Evolutionary conservation across 2,329 filamentous ascomycete species (phyloP).

Genomic region (Phyllachora maydis): DNA sequence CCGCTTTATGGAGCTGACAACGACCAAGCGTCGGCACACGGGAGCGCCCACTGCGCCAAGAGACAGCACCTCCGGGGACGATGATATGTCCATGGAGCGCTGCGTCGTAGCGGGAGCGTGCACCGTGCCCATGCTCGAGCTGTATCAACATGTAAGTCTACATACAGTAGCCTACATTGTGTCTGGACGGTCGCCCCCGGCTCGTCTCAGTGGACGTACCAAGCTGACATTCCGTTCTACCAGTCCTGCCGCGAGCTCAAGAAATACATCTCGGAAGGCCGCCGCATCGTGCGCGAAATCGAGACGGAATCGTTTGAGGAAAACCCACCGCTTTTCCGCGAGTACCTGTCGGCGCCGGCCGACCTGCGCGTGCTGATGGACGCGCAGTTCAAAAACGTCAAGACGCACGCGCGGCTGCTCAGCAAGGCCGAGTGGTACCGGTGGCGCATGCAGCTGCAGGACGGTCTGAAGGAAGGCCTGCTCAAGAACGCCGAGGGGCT

Average conservation of each 20-base stretch:
- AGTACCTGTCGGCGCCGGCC: slow-evolving; percentile 71
- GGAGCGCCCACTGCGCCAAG: slow-evolving; percentile 34
- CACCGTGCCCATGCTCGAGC: slow-evolving; percentile 77
- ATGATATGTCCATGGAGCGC: slow-evolving; percentile 44
- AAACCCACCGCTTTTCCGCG: slow-evolving; percentile 76
- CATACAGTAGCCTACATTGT: background rate
- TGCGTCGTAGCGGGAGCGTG: slow-evolving; percentile 80
- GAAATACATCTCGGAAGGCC: slow-evolving; percentile 86
- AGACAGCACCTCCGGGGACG: slow-evolving; percentile 20
- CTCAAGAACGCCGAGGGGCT: slow-evolving; percentile 58
- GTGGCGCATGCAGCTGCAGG: slow-evolving; percentile 78
- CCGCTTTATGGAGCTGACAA: slow-evolving; percentile 96
- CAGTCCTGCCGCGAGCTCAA: slow-evolving; percentile 79
- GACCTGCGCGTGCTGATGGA: slow-evolving; percentile 80
- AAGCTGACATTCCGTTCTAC: background rate
- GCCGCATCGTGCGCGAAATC: slow-evolving; percentile 75
- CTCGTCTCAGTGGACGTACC: too few relatives aligned
- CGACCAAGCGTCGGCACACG: slow-evolving; percentile 79
- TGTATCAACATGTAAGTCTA: slow-evolving; percentile 69
- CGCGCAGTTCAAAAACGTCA: slow-evolving; percentile 93
- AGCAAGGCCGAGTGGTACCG: slow-evolving; percentile 98
- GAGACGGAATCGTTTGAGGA: slow-evolving; percentile 76
- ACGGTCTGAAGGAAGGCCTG: slow-evolving; percentile 64
- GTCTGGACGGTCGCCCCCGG: too few relatives aligned
- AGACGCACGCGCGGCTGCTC: slow-evolving; percentile 70